These are phyloP conservation scores for Cantharellus anzutake DNA, from an alignment of 768 basidiomycete species.

Conservation along the genomic window DNA sequence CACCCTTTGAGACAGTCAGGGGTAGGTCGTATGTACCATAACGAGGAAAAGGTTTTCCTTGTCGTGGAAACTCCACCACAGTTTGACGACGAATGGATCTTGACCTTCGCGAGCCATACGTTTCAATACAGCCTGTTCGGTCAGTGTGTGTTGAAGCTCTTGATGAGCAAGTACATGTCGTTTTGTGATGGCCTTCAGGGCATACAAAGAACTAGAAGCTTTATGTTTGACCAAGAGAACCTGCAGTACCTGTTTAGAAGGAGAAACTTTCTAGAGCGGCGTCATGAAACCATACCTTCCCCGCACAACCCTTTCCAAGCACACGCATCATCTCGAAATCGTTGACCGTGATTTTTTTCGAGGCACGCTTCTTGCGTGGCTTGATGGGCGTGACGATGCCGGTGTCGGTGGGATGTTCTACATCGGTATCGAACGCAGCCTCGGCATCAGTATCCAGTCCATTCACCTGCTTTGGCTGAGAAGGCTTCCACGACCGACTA, in stretches of 20 bases:
- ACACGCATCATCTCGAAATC: slow-evolving; percentile 98
- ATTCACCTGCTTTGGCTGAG: background rate
- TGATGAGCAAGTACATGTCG: slow-evolving; percentile 91
- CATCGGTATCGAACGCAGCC: background rate
- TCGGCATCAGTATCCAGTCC: background rate
- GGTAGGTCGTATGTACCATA: slow-evolving; percentile 38
- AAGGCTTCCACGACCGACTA: background rate
- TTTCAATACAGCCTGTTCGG: slow-evolving; percentile 89
- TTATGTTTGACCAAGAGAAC: slow-evolving; percentile 70
- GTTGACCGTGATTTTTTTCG: slow-evolving; percentile 59
- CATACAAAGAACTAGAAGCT: slow-evolving; percentile 51
- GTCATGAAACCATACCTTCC: slow-evolving; percentile 39
- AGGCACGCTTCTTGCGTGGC: slow-evolving; percentile 34
- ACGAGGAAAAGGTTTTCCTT: slow-evolving; percentile 93
- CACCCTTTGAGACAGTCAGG: background rate
- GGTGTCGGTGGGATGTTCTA: slow-evolving; percentile 1
- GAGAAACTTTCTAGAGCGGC: background rate
- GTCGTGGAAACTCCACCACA: slow-evolving; percentile 97
- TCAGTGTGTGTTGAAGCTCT: slow-evolving; percentile 88
- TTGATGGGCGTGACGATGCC: slow-evolving; percentile 27
- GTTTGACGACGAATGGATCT: slow-evolving; percentile 88
- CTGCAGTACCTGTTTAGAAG: slow-evolving; percentile 8
- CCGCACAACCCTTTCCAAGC: slow-evolving; percentile 92
- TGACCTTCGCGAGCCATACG: slow-evolving; percentile 64
- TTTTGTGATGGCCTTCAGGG: slow-evolving; percentile 96